Evolutionary conservation across 23 red algal species (phyloP), one percentile per base, ranked within the genome.

Genomic region (Cyanidiococcus yangmingshanensis): DNA sequence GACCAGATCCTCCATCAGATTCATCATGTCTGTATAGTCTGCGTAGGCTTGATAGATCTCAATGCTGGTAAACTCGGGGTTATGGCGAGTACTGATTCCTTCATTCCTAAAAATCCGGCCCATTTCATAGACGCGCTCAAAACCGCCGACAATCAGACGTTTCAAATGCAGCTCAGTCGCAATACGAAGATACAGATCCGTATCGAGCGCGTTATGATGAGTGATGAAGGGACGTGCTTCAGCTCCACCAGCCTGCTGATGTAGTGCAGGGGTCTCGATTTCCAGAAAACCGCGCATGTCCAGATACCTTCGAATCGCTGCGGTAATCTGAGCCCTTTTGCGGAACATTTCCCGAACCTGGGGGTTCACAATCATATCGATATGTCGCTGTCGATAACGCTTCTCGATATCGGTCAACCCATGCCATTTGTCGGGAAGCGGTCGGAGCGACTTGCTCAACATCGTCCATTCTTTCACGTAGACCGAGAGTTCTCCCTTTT

Each of bases 11-110:
- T 96, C 92, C 0, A 87, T 96, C 18, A 96, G 88, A 26, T 57
- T 2, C 92, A 96, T 96, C 57, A 82, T 87, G 34, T 83, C 79
- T 21, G 68, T 45, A 58, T 96, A 96, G 79, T 96, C 92, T n/a
- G 86, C 86, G 59, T 96, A 96, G 24, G 82, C 87, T 54, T 96
- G 79, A 67, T 96, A 96, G n/a, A 96, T 85, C 71, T 96, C 92
- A 78, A 96, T 85, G 38, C 82, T 87, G 37, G 92, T 96, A 80
- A 96, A 96, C 67, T 96, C 92, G 24, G 92, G 92, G 79, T 96
- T 96, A 77, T 96, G 92, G 74, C 92, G 80, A 0, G 86, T 84
- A 54, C 82, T 87, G 29, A 96, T 81, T 27, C 92, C 92, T 57
- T 96, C 92, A 75, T 96, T 96, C 27, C 92, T 67, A 74, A 87